A percentile compares a stretch with the other conserved stretches of the same genome.
These are phyloP conservation scores for Chloropicon primus DNA, from an alignment of 139 green algal species.

Conservation along the genomic window DNA sequence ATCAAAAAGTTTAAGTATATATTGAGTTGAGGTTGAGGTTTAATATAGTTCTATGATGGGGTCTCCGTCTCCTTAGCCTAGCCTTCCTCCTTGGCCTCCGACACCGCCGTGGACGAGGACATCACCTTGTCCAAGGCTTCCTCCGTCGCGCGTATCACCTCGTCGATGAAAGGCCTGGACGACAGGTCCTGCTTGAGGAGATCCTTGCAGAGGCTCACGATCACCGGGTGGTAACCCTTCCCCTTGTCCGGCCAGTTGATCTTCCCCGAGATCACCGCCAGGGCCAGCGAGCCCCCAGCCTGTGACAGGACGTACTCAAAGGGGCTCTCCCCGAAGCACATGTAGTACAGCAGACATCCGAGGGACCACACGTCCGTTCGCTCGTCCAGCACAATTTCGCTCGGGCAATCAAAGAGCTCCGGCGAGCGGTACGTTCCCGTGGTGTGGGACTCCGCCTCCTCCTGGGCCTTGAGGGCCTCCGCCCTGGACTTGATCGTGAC, in stretches of 20 bases:
- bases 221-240: background rate
- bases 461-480: conserved; percentile 54
- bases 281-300: conserved; percentile 57
- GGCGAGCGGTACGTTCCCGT: conserved; percentile 76
- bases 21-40: too few relatives aligned
- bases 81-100: too few relatives aligned
- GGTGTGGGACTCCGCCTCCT: conserved; percentile 43
- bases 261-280: conserved; percentile 63
- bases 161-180: background rate
- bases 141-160: background rate
- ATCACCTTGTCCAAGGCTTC: background rate
- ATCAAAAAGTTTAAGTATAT: too few relatives aligned
- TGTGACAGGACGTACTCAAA: conserved; percentile 64
- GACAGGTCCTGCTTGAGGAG: background rate
- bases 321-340: conserved; percentile 26
- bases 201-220: background rate
- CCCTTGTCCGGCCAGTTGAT: conserved; percentile 2
- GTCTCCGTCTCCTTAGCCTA: too few relatives aligned
- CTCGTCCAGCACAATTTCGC: conserved; percentile 45
- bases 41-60: too few relatives aligned
- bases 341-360: conserved; percentile 54
- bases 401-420: conserved; percentile 81
- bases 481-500: conserved; percentile 33
- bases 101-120: too few relatives aligned
- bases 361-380: conserved; percentile 71